phyloP scores from a whole-genome alignment of 2,329 filamentous ascomycete genomes.

The Albifimbria verrucaria region DNA sequence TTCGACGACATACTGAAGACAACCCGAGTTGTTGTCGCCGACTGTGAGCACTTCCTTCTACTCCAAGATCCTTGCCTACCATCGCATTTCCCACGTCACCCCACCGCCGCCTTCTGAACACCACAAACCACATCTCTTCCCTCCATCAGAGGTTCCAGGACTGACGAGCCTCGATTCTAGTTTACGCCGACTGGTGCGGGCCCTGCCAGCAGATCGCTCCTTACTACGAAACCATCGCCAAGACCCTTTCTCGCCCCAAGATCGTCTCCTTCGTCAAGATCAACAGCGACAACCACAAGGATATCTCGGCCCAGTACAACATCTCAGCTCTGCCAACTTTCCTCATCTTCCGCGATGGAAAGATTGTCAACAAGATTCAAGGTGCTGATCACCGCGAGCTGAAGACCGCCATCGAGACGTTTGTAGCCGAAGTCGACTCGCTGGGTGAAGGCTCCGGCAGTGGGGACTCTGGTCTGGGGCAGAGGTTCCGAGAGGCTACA shows the following conservation, averaged over 20 bases:
- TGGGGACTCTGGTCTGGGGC: conserved; percentile 67
- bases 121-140: no score
- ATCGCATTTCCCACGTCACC: not conserved
- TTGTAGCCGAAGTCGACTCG: conserved; percentile 63
- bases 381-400: conserved; percentile 73
- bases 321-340: conserved; percentile 87
- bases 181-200: conserved; percentile 84
- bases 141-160: no score
- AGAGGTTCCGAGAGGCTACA: conserved; percentile 73
- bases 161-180: no score
- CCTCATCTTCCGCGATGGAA: conserved; percentile 75
- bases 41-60: conserved; percentile 62
- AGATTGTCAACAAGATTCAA: conserved; percentile 63
- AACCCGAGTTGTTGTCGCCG: conserved; percentile 77
- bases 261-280: conserved; percentile 82
- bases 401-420: conserved; percentile 65
- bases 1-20: conserved; percentile 66
- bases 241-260: conserved; percentile 59
- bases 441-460: conserved; percentile 44
- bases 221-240: conserved; percentile 61
- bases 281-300: conserved; percentile 73
- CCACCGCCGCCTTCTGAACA: no score
- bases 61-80: not conserved
- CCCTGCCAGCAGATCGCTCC: conserved; percentile 84
- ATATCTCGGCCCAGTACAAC: conserved; percentile 69